Evolutionary conservation across 2,329 filamentous ascomycete species (phyloP), one percentile per base, ranked within the genome.

Genomic region (Claviceps sp.): DNA sequence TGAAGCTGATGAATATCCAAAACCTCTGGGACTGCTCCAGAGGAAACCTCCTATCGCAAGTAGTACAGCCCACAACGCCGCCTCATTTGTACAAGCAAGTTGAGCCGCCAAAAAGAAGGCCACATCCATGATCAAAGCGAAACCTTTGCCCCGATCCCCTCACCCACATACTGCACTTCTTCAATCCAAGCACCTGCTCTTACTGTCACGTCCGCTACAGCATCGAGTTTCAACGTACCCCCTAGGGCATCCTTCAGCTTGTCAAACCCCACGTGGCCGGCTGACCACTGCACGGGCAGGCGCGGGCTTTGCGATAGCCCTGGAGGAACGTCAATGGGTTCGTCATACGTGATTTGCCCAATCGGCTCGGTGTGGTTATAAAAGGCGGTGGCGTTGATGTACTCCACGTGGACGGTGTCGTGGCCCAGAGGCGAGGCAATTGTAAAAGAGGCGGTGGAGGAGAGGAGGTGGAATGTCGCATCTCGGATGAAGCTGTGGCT

Each of bases 391-490:
- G 91, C 91, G 61, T 95, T 85, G 60, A 97, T 78, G 49, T 74
- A 76, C 40, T 88, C 87, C 56, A 98, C 78, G 59, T 82, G 86
- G 18, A 97, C 68, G 1, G 82, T 88, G 49, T 85, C 85, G 53
- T 81, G 72, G 42, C 73, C 69, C 8, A 97, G 72, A 0, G 93
- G 93, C 0, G 90, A 96, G 41, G 83, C 76, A 22, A 97, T 75
- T 0, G 79, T 82, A 66, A 98, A 96, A 1, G 84, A 81, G 3
- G 91, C 91, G 0, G 89, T 89, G 0, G 89, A 95, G 16, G 87
- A 86, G 56, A 93, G 76, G 50, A 97, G 68, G 68, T 97, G 89
- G 67, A 98, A 83, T 6, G 84, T 91, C 11, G 90, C 87, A 59
- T 88, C 83, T 63, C 85, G 79, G 59, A 98, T 89, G 65, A 97